phyloP scores from a whole-genome alignment of 148 eudicot species.

The Dysphania ambrosioides region DNA sequence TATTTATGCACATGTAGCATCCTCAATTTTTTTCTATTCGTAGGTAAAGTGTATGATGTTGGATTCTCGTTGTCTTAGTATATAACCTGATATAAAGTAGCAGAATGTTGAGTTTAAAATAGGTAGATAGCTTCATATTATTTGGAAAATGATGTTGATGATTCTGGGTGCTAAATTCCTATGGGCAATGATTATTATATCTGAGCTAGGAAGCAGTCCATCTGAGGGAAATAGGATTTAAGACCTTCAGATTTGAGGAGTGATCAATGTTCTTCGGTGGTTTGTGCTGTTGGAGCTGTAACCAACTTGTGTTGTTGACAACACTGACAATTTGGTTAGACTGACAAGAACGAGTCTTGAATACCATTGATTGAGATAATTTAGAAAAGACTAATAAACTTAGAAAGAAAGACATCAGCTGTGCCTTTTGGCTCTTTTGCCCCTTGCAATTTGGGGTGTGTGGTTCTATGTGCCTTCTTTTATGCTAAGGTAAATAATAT shows the following conservation, averaged over 20 bases:
- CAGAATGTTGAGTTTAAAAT: background rate
- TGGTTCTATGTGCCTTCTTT: background rate
- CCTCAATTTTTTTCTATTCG: background rate
- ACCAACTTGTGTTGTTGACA: background rate
- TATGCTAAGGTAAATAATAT: too few relatives aligned
- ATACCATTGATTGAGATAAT: background rate
- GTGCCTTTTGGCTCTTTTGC: background rate
- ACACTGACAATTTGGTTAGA: background rate
- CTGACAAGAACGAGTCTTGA: background rate
- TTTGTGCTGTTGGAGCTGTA: conserved; percentile 7
- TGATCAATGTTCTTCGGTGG: background rate
- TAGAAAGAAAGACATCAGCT: background rate
- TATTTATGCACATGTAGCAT: background rate
- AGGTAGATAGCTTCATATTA: background rate
- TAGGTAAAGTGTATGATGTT: background rate
- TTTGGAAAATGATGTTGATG: background rate
- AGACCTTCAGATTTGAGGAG: background rate
- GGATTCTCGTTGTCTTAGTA: background rate
- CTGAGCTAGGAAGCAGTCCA: background rate
- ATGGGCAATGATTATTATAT: background rate
- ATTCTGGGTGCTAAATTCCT: background rate
- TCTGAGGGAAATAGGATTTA: background rate
- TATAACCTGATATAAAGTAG: background rate
- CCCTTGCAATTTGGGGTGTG: background rate
- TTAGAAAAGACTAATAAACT: background rate